Evolutionary conservation across 345 rosid species (phyloP).

Genomic region (Eucalyptus regnans): DNA sequence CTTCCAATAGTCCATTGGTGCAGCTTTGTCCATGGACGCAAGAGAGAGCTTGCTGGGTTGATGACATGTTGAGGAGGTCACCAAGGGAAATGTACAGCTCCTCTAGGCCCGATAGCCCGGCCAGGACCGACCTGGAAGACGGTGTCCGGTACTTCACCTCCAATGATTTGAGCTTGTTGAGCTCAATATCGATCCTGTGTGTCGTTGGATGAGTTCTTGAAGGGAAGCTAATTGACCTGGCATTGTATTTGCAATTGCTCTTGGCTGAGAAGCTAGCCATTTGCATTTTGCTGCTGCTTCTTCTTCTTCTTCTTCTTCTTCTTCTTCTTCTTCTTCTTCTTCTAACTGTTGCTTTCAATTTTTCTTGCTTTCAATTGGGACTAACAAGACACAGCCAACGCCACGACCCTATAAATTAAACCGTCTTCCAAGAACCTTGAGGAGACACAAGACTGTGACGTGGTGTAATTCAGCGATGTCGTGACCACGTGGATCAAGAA

Average conservation of each 20-base stretch:
- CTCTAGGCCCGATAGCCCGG: slow-evolving; percentile 23
- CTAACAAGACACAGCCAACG: not conserved
- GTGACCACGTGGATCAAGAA: not conserved
- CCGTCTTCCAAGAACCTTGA: not conserved
- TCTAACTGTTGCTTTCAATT: not conserved
- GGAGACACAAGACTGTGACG: not conserved
- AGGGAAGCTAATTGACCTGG: slow-evolving; percentile 60
- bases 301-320: no score
- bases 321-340: not conserved
- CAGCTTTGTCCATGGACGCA: slow-evolving; percentile 3
- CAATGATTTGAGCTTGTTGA: slow-evolving; percentile 25
- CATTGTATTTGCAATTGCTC: not conserved
- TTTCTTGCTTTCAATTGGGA: not conserved
- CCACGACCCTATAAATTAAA: not conserved
- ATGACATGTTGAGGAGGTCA: slow-evolving; percentile 39
- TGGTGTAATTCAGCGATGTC: not conserved
- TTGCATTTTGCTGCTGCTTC: not conserved
- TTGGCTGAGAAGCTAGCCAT: not conserved
- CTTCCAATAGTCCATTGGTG: slow-evolving; percentile 44
- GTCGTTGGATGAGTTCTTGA: slow-evolving; percentile 61
- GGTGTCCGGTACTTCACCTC: slow-evolving; percentile 7
- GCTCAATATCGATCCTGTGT: slow-evolving; percentile 23
- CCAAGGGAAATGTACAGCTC: slow-evolving; percentile 30
- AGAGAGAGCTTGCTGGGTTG: slow-evolving; percentile 37
- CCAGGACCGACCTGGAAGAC: slow-evolving; percentile 12